Conservation (phyloP, 495 filamentous ascomycete genomes). For the Rostrohypoxylon terebratum region DNA sequence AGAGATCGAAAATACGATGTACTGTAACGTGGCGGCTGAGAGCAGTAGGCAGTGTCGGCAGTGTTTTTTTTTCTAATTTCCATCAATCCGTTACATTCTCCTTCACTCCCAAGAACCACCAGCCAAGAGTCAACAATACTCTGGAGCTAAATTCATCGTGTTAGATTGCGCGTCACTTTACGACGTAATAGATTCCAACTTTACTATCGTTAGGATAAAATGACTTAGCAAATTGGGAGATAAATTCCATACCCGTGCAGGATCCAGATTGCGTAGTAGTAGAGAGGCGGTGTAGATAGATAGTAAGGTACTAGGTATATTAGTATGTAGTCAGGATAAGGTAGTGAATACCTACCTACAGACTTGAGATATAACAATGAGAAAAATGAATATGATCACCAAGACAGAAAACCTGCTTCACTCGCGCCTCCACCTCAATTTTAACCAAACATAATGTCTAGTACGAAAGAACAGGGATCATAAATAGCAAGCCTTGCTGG, state of each 20-base stretch:
- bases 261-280: slow-evolving; percentile 14
- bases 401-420: slow-evolving; percentile 28
- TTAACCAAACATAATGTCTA: slow-evolving; percentile 12
- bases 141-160: slow-evolving; percentile 8
- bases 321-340: too few relatives aligned
- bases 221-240: not conserved
- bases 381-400: slow-evolving; percentile 22
- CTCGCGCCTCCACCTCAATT: slow-evolving; percentile 8
- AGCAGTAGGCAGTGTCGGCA: slow-evolving; percentile 15
- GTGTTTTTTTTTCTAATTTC: slow-evolving; percentile 25
- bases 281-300: slow-evolving; percentile 41
- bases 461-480: slow-evolving; percentile 33
- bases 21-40: slow-evolving; percentile 30
- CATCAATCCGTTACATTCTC: slow-evolving; percentile 15
- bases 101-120: slow-evolving; percentile 21
- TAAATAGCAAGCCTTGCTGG: slow-evolving; percentile 30
- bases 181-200: slow-evolving; percentile 36
- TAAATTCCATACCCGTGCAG: not conserved
- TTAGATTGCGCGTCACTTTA: slow-evolving; percentile 41
- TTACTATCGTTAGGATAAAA: slow-evolving; percentile 9
- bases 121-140: slow-evolving; percentile 22
- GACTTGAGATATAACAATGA: slow-evolving; percentile 9
- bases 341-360: too few relatives aligned
- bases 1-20: slow-evolving; percentile 4
- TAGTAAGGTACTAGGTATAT: slow-evolving; percentile 2